phyloP scores from a whole-genome alignment of 805 yeast species.

The Blastobotrys muscicola region DNA sequence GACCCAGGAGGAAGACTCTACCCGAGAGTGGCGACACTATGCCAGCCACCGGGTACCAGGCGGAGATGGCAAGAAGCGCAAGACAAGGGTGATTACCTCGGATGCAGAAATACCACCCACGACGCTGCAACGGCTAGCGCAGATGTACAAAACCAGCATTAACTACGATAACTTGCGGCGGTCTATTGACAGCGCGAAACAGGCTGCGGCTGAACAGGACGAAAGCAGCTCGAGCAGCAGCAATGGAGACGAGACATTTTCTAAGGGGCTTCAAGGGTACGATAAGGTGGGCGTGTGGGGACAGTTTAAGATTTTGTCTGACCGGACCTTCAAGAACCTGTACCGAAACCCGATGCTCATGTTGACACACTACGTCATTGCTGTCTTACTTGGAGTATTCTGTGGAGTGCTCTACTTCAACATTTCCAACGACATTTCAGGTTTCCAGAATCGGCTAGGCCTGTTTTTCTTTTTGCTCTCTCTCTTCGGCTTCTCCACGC shows the following conservation, averaged over 20 bases:
- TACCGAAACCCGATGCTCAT: conserved; percentile 89
- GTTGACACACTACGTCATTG: conserved; percentile 71
- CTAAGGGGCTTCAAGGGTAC: conserved; percentile 15
- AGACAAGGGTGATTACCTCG: not conserved
- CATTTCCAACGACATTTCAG: conserved; percentile 81
- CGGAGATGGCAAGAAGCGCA: not conserved
- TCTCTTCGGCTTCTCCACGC: conserved; percentile 85
- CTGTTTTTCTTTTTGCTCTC: conserved; percentile 85
- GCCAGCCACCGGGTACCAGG: conserved; percentile 60
- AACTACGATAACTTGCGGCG: conserved; percentile 17
- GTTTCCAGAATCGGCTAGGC: conserved; percentile 93
- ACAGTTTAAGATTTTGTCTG: conserved; percentile 67
- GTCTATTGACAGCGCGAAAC: conserved; percentile 16
- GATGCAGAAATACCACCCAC: conserved; percentile 1
- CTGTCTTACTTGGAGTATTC: conserved; percentile 68
- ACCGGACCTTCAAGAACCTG: conserved; percentile 83
- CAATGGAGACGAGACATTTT: not conserved
- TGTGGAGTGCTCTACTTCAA: conserved; percentile 81
- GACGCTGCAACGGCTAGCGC: conserved; percentile 22
- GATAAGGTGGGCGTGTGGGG: conserved; percentile 48
- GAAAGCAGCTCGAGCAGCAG: not conserved
- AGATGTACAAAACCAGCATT: conserved; percentile 21
- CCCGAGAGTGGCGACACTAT: conserved; percentile 79
- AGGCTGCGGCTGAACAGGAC: conserved; percentile 1
- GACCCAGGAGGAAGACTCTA: conserved; percentile 37